These are phyloP conservation scores for Ananas comosus DNA, from an alignment of 176 grass and related monocot genomes.

Conservation along the genomic window DNA sequence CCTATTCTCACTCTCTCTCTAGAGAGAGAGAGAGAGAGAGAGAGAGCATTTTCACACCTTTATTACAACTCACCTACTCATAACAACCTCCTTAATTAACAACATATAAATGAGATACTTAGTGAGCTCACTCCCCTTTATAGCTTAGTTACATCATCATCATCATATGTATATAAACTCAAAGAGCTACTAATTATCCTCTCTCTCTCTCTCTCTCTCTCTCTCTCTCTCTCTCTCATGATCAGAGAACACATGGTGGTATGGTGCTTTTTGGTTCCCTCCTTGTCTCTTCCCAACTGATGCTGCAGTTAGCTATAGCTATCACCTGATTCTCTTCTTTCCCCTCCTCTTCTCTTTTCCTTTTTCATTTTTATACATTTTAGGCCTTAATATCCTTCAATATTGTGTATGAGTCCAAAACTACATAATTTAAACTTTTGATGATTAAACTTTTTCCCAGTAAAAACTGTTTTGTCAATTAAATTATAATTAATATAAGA, in stretches of 20 bases:
- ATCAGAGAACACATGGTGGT: constrained; percentile 22
- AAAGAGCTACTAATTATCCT: not conserved
- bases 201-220: not conserved
- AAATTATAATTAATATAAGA: too few species aligned
- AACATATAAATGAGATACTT: constrained; percentile 22
- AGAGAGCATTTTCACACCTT: constrained; percentile 39
- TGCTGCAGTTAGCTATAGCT: constrained; percentile 86
- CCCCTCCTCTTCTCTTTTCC: constrained; percentile 10
- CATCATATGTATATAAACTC: not conserved
- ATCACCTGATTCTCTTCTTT: constrained; percentile 50
- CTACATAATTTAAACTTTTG: too few species aligned
- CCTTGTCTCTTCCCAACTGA: constrained; percentile 14
- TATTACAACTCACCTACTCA: constrained; percentile 51
- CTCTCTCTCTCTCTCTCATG: not conserved
- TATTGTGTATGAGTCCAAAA: too few species aligned
- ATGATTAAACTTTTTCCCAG: too few species aligned
- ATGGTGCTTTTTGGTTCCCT: constrained; percentile 2
- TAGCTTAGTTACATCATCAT: not conserved
- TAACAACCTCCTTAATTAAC: constrained; percentile 42
- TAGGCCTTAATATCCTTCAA: too few species aligned
- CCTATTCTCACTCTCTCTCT: too few species aligned
- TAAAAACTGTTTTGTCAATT: too few species aligned
- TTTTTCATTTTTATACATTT: too few species aligned
- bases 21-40: not conserved
- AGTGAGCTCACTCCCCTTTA: constrained; percentile 6